phyloP scores from a whole-genome alignment of 2,329 filamentous ascomycete species.

The Penicillium oxalicum region DNA sequence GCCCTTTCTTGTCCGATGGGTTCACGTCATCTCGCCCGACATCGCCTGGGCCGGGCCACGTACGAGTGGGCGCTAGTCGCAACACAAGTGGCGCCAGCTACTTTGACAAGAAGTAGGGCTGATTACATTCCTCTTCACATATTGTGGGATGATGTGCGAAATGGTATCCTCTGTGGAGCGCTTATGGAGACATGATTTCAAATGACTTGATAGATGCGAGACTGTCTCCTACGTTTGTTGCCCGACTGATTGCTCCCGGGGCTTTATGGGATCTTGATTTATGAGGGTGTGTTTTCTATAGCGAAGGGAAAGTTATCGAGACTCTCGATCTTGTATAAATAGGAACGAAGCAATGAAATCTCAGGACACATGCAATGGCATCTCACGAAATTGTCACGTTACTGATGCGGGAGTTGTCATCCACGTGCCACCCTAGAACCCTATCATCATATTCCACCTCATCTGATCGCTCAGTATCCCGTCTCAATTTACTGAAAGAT shows the following conservation, averaged over 20 bases:
- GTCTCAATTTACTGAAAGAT: not conserved
- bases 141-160: too few species aligned
- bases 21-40: constrained; percentile 50
- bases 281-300: constrained; percentile 8
- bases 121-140: not conserved
- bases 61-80: constrained; percentile 37
- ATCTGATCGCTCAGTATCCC: not conserved
- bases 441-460: not conserved
- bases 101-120: constrained; percentile 31
- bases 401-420: constrained; percentile 1
- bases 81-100: constrained; percentile 31
- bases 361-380: constrained; percentile 7
- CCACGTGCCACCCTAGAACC: constrained; percentile 5
- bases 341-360: constrained; percentile 23
- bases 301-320: not conserved
- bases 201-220: constrained; percentile 15
- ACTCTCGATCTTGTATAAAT: constrained; percentile 20
- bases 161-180: not conserved
- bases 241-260: not conserved
- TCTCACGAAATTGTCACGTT: not conserved
- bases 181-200: constrained; percentile 12
- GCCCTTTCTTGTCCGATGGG: constrained; percentile 44
- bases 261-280: not conserved
- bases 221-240: constrained; percentile 1
- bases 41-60: constrained; percentile 47